A percentile compares a stretch with the other conserved stretches of the same genome.
Evolutionary conservation across 768 basidiomycete species (phyloP).

Genomic region (Calocera viscosa): DNA sequence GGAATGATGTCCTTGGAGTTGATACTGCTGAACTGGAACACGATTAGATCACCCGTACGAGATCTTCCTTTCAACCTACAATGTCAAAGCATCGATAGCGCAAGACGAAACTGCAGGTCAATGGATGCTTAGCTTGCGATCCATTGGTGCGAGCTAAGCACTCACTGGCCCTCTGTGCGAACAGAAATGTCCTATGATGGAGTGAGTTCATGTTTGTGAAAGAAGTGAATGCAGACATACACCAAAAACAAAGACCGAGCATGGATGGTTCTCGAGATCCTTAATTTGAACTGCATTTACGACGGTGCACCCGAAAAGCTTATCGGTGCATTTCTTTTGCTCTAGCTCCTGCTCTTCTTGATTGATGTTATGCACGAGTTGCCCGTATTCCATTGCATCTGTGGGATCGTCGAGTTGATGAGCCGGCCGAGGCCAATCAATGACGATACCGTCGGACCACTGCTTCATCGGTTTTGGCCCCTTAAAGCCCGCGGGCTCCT

Average conservation of each 20-base stretch:
- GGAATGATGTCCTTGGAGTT: slow-evolving; percentile 23
- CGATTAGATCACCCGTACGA: neutral
- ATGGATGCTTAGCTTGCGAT: neutral
- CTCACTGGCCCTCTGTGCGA: slow-evolving; percentile 41
- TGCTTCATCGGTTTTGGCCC: slow-evolving; percentile 9
- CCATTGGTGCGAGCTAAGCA: neutral
- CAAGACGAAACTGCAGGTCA: slow-evolving; percentile 37
- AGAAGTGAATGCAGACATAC: slow-evolving; percentile 30
- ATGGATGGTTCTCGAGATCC: slow-evolving; percentile 44
- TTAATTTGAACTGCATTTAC: slow-evolving; percentile 40
- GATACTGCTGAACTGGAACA: slow-evolving; percentile 13
- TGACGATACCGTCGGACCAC: neutral
- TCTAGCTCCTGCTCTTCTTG: neutral
- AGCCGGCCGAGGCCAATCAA: neutral
- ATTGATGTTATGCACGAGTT: slow-evolving; percentile 2
- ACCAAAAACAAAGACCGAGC: slow-evolving; percentile 52
- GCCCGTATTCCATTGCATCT: slow-evolving; percentile 4
- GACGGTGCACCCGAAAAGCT: slow-evolving; percentile 50
- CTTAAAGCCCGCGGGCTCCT: neutral
- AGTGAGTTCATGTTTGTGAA: neutral
- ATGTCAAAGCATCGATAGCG: slow-evolving; percentile 59
- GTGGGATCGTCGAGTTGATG: slow-evolving; percentile 2
- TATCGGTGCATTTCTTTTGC: slow-evolving; percentile 26
- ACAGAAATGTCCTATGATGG: slow-evolving; percentile 56
- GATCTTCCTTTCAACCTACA: slow-evolving; percentile 14